Percentiles rank a stretch among this genome's conserved stretches.
Evolutionary conservation across 2,329 filamentous ascomycete species (phyloP).

Genomic region (Cladosporium velox): DNA sequence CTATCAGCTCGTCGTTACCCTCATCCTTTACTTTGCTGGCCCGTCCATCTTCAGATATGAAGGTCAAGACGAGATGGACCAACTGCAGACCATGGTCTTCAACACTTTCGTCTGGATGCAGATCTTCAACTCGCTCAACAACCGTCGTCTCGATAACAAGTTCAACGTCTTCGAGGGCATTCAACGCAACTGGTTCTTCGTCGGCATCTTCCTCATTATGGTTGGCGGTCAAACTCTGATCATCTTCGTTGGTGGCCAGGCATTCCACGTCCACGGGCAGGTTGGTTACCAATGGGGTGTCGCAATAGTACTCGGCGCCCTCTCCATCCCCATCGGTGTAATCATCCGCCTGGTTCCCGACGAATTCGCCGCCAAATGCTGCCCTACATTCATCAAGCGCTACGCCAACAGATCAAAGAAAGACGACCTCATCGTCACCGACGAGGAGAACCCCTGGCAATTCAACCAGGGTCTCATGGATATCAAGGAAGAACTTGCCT

Average conservation of each 20-base stretch:
- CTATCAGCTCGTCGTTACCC: constrained; percentile 78
- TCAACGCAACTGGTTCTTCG: constrained; percentile 82
- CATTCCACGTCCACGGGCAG: constrained; percentile 74
- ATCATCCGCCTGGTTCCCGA: constrained; percentile 83
- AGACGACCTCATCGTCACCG: constrained; percentile 46
- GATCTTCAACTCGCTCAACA: constrained; percentile 98
- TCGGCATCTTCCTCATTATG: constrained; percentile 83
- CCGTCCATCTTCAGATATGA: constrained; percentile 61
- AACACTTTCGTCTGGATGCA: constrained; percentile 99
- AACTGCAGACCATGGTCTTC: constrained; percentile 83
- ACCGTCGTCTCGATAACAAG: constrained; percentile 87
- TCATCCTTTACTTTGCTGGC: constrained; percentile 79
- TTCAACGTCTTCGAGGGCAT: constrained; percentile 96
- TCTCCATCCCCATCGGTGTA: constrained; percentile 84
- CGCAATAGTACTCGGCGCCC: constrained; percentile 76
- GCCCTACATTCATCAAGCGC: constrained; percentile 45
- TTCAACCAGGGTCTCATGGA: constrained; percentile 74
- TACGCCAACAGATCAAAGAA: constrained; percentile 42
- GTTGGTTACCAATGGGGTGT: constrained; percentile 81
- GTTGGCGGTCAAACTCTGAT: constrained; percentile 87
- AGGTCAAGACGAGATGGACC: constrained; percentile 43
- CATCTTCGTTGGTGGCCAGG: constrained; percentile 78
- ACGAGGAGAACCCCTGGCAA: constrained; percentile 45
- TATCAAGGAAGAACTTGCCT: constrained; percentile 77
- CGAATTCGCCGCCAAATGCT: constrained; percentile 52